phyloP scores from a whole-genome alignment of 331 rosid genomes.

The Cydonia oblonga region DNA sequence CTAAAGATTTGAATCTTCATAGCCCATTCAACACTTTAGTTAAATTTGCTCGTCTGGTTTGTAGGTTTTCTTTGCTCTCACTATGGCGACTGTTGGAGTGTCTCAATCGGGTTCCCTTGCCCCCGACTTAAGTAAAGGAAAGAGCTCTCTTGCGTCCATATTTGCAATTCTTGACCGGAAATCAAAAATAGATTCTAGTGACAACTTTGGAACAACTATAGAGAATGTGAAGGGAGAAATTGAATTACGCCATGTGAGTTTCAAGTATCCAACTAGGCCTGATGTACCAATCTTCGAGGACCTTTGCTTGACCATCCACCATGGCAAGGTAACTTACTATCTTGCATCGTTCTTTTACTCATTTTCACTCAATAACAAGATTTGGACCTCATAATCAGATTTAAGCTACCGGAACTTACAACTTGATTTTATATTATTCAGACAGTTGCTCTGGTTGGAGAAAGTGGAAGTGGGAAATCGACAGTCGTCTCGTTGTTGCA shows the following conservation, averaged over 20 bases:
- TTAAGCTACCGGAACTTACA: neutral
- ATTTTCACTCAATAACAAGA: neutral
- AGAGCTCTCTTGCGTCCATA: slow-evolving; percentile 54
- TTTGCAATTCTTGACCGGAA: slow-evolving; percentile 62
- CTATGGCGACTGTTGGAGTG: slow-evolving; percentile 54
- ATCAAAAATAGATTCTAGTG: slow-evolving; percentile 62
- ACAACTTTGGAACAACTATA: slow-evolving; percentile 47
- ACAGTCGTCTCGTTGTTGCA: slow-evolving; percentile 32
- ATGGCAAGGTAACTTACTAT: slow-evolving; percentile 56
- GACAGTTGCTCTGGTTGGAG: slow-evolving; percentile 48
- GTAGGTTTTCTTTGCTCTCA: slow-evolving; percentile 57
- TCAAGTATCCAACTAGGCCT: slow-evolving; percentile 76
- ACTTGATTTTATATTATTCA: neutral
- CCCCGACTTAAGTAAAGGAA: slow-evolving; percentile 60
- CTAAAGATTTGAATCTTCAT: neutral
- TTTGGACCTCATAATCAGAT: neutral
- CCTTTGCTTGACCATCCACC: slow-evolving; percentile 54
- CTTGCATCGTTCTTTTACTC: neutral
- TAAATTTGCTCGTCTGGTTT: neutral
- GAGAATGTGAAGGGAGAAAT: slow-evolving; percentile 62
- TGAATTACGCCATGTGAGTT: slow-evolving; percentile 60
- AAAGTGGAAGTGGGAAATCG: slow-evolving; percentile 48
- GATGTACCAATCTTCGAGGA: slow-evolving; percentile 63
- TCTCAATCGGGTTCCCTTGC: slow-evolving; percentile 67
- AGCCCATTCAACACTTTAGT: neutral